Conservation (phyloP, 352 stramenopile genomes). For the Phytopythium delawarense region DNA sequence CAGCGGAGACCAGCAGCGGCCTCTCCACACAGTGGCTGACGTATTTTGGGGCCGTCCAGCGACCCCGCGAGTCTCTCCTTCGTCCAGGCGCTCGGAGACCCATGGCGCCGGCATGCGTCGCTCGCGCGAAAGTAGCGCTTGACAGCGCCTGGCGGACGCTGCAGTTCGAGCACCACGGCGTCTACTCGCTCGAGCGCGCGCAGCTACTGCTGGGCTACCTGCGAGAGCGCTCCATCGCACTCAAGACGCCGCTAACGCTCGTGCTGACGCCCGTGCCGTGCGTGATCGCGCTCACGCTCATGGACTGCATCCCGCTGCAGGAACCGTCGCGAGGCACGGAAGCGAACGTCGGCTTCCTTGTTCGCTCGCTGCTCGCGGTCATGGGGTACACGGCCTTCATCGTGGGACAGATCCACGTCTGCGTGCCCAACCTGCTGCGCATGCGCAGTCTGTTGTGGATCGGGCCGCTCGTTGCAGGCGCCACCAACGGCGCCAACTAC, state of each 20-base stretch:
- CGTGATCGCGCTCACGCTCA: constrained; percentile 9
- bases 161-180: constrained; percentile 17
- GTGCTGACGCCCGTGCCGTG: constrained; percentile 15
- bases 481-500: constrained; percentile 2
- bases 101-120: neutral
- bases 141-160: neutral
- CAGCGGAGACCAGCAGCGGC: too few relatives aligned
- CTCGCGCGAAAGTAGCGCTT: neutral
- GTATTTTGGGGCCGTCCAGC: too few relatives aligned
- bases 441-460: constrained; percentile 2
- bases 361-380: neutral
- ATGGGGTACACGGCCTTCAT: constrained; percentile 3
- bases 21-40: too few relatives aligned
- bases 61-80: too few relatives aligned
- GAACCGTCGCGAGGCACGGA: constrained; percentile 8
- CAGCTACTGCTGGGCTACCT: neutral
- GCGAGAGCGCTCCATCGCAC: neutral
- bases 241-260: constrained; percentile 6
- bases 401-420: constrained; percentile 4
- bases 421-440: constrained; percentile 1
- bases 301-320: constrained; percentile 13
- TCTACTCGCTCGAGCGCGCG: constrained; percentile 12
- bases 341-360: constrained; percentile 10
- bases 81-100: too few relatives aligned
- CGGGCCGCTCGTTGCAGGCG: neutral